Conservation (phyloP, 2,329 filamentous ascomycete genomes). For the Calonectria hawksworthii region DNA sequence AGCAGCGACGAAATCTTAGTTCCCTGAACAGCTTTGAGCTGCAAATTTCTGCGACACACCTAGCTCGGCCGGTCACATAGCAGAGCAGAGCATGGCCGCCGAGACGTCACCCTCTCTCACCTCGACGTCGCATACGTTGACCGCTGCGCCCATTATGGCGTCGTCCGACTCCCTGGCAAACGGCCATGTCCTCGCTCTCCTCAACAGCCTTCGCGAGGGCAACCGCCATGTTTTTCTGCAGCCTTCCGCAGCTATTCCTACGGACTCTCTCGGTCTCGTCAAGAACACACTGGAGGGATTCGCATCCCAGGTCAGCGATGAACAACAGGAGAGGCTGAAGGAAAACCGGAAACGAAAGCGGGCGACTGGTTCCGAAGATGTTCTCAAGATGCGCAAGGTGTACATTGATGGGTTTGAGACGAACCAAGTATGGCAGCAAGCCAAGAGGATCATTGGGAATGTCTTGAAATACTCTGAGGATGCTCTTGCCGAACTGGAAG, state of each 20-base stretch:
- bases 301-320: constrained; percentile 79
- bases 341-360: constrained; percentile 85
- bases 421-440: constrained; percentile 95
- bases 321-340: constrained; percentile 78
- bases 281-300: constrained; percentile 86
- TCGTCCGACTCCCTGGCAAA: constrained; percentile 52
- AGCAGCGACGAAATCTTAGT: constrained; percentile 30
- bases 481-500: constrained; percentile 64
- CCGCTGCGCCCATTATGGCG: constrained; percentile 61
- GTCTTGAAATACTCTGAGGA: constrained; percentile 64
- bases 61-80: constrained; percentile 15
- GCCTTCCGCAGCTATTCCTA: constrained; percentile 76
- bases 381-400: constrained; percentile 84
- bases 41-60: constrained; percentile 31
- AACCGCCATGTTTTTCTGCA: constrained; percentile 84
- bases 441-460: constrained; percentile 80
- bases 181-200: constrained; percentile 63
- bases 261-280: constrained; percentile 79
- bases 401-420: constrained; percentile 90
- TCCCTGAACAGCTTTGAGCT: constrained; percentile 21
- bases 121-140: constrained; percentile 75
- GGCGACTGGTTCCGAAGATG: constrained; percentile 63
- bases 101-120: constrained; percentile 71
- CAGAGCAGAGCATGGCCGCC: constrained; percentile 53
- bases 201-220: constrained; percentile 69